These are phyloP conservation scores for maize (Zea mays) DNA, from an alignment of 176 grass and related monocot species.

Conservation along the genomic window Zm-B73-REFERENCE-NAM-5.0 NC_050103.1:23257001-23257500, in stretches of 20 bases:
- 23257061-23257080: constrained; percentile 80
- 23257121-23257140: constrained; percentile 55
- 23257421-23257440: constrained; percentile 83
- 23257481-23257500: constrained; percentile 66
- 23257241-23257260: no score
- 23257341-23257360: constrained; percentile 83
- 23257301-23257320: constrained; percentile 90
- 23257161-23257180: neutral
- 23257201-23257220: no score
- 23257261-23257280: no score
- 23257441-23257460: constrained; percentile 71
- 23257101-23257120: constrained; percentile 87
- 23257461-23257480: constrained; percentile 38
- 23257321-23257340: constrained; percentile 62
- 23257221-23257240: no score
- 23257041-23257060: constrained; percentile 93
- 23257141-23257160: neutral
- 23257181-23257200: no score
- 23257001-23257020: constrained; percentile 68
- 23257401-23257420: constrained; percentile 80
- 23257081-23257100: constrained; percentile 63
- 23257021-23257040: constrained; percentile 89
- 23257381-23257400: constrained; percentile 79
- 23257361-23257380: constrained; percentile 72
- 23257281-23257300: constrained; percentile 88